Evolutionary conservation across 2,329 filamentous ascomycete genomes (phyloP).

Genomic region (Nigrospora osmanthi): DNA sequence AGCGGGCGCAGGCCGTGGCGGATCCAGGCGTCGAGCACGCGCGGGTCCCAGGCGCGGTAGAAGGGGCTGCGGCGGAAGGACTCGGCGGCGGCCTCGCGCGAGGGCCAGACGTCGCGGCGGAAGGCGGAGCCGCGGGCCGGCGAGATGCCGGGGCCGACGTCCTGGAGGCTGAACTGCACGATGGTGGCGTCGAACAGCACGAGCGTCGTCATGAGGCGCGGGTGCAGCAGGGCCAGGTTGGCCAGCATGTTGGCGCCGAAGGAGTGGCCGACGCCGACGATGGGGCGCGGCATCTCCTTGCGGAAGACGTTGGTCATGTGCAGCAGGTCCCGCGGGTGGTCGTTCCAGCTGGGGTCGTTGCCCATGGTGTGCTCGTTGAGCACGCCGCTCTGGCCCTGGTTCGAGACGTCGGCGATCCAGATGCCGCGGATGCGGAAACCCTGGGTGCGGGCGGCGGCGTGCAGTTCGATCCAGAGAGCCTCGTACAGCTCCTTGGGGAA

Average conservation of each 20-base stretch:
- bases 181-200: slow-evolving; percentile 84
- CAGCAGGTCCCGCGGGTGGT: slow-evolving; percentile 77
- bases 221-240: slow-evolving; percentile 68
- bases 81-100: slow-evolving; percentile 57
- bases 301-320: slow-evolving; percentile 82
- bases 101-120: slow-evolving; percentile 78
- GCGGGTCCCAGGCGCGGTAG: slow-evolving; percentile 74
- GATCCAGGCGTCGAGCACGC: slow-evolving; percentile 70
- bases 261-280: slow-evolving; percentile 82
- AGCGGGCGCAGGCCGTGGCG: slow-evolving; percentile 66
- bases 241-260: slow-evolving; percentile 73
- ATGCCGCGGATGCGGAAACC: slow-evolving; percentile 71
- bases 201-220: slow-evolving; percentile 68
- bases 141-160: slow-evolving; percentile 24
- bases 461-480: slow-evolving; percentile 80
- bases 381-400: slow-evolving; percentile 72
- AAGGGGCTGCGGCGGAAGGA: slow-evolving; percentile 64
- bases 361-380: slow-evolving; percentile 71
- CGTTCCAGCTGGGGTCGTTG: slow-evolving; percentile 83
- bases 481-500: slow-evolving; percentile 97
- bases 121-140: slow-evolving; percentile 56
- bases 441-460: slow-evolving; percentile 44
- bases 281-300: slow-evolving; percentile 67
- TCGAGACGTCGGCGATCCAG: slow-evolving; percentile 85
- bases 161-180: slow-evolving; percentile 34